Evolutionary conservation across 768 basidiomycete genomes (phyloP), one percentile per base, ranked within the genome.

Genomic region (Inosperma sp.): DNA sequence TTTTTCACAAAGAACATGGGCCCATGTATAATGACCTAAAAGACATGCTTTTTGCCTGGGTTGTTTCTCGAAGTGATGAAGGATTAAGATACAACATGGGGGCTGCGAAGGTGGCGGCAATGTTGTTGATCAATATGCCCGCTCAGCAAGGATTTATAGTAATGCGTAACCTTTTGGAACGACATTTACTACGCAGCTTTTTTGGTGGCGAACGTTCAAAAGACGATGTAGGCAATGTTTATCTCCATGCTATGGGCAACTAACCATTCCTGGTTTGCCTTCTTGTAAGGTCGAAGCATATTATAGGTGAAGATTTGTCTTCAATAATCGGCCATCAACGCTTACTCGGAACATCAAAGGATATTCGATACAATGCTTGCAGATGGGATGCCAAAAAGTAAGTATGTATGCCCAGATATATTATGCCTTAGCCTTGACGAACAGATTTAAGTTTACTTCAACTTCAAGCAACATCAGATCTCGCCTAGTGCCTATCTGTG

Each of bases 361-460:
- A 93, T 94, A 61, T 95, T 95, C 56, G 93, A 94, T 63, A 94
- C 93, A 1, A 65, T 94, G 19, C 75, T 94, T 25, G 93, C 93
- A 14, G 93, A 95, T 65, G 83, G 84, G 23, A 93, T 95, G 91
- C 93, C 93, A 1, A 93, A 93, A 69, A 84, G 91, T 94, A 60
- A 62, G 81, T 19, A 13, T n/a, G 39, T 36, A 14, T 21, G 33
- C 42, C 34, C 9, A 12, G 33, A 30, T 29, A 10, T 16, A 43
- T 43, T 16, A 29, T 19, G 9, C 23, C 31, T 31, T 48, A 21
- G 5, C 12, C 33, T 39, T 57, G 39, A 58, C 43, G 50, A 27
- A 45, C 39, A 14, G 35, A 29, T 25, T 49, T 12, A 43, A 93
- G 91, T 95, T 55, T 93, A 92, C 65, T 89, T 92, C 71, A 93